Percentiles rank a stretch among this genome's conserved stretches.
Conservation (phyloP, 345 rosid genomes). For the Eutrema yunnanense region DNA sequence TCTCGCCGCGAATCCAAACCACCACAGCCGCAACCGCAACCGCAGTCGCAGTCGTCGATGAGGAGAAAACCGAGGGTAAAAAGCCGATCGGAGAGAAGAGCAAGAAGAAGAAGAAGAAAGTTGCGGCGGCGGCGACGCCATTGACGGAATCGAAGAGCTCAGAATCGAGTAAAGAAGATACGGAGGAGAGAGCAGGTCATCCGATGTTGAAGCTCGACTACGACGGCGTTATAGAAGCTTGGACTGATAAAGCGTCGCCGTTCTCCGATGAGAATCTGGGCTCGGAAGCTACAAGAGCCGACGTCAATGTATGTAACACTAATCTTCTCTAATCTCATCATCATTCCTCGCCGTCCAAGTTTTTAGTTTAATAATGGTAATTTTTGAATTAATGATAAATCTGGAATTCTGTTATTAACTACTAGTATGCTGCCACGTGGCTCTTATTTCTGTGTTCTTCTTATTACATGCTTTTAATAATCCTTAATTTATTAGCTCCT, state of each 20-base stretch:
- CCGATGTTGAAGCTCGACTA: slow-evolving; percentile 61
- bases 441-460: background rate
- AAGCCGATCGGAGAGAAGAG: slow-evolving; percentile 20
- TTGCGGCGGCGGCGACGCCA: slow-evolving; percentile 13
- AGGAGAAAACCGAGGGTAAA: background rate
- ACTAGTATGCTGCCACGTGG: slow-evolving; percentile 13
- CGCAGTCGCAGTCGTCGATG: background rate
- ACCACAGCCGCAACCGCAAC: background rate
- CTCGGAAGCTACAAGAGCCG: slow-evolving; percentile 42
- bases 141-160: slow-evolving; percentile 18
- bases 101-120: slow-evolving; percentile 43
- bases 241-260: slow-evolving; percentile 71
- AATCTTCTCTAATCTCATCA: slow-evolving; percentile 4
- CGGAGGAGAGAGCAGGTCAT: slow-evolving; percentile 25
- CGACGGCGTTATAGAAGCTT: slow-evolving; percentile 62
- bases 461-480: slow-evolving; percentile 1
- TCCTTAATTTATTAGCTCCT: background rate
- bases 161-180: slow-evolving; percentile 29
- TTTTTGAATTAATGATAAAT: background rate
- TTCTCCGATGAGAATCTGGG: slow-evolving; percentile 49
- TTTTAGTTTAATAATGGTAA: background rate
- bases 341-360: slow-evolving; percentile 24
- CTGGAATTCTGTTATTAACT: background rate
- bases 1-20: slow-evolving; percentile 51
- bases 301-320: slow-evolving; percentile 59